These are phyloP conservation scores for Umbilicaria muhlenbergii DNA, from an alignment of 495 filamentous ascomycete genomes.

Conservation along the genomic window DNA sequence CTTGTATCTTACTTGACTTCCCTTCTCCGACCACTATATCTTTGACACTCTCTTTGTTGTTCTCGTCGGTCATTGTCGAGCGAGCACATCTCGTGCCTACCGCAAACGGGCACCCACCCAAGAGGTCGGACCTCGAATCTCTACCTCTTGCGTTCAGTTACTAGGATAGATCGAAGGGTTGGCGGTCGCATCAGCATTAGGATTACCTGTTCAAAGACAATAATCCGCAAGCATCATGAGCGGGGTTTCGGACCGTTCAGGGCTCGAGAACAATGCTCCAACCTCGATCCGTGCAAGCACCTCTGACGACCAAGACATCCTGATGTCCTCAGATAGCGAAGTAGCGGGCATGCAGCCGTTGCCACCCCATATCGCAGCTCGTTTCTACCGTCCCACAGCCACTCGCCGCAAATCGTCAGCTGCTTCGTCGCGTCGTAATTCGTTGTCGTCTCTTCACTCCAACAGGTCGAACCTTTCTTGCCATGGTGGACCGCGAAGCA, in stretches of 20 bases:
- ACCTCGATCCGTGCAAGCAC: slow-evolving; percentile 10
- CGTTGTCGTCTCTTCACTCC: slow-evolving; percentile 75
- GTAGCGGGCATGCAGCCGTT: slow-evolving; percentile 38
- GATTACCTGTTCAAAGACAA: too few species aligned
- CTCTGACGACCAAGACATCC: slow-evolving; percentile 12
- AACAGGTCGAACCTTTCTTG: slow-evolving; percentile 45
- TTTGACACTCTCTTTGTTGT: too few species aligned
- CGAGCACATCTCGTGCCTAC: slow-evolving; percentile 1
- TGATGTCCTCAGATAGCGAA: slow-evolving; percentile 26
- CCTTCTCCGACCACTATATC: too few species aligned
- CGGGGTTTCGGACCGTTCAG: slow-evolving; percentile 3
- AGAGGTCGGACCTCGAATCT: too few species aligned
- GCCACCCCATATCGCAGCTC: slow-evolving; percentile 72
- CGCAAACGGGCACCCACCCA: slow-evolving; percentile 2
- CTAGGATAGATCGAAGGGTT: too few species aligned
- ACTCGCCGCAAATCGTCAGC: slow-evolving; percentile 67
- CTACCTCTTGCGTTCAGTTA: too few species aligned
- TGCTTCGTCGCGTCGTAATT: slow-evolving; percentile 77
- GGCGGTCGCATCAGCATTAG: too few species aligned
- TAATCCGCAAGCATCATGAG: slow-evolving; percentile 1
- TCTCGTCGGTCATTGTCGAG: too few species aligned
- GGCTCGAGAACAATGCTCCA: slow-evolving; percentile 7
- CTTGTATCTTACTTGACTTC: too few species aligned
- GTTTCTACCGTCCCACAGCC: slow-evolving; percentile 59
- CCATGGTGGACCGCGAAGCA: slow-evolving; percentile 55